These are phyloP conservation scores for Grosmannia penicillata DNA, from an alignment of 2,329 filamentous ascomycete genomes.

Conservation along the genomic window DNA sequence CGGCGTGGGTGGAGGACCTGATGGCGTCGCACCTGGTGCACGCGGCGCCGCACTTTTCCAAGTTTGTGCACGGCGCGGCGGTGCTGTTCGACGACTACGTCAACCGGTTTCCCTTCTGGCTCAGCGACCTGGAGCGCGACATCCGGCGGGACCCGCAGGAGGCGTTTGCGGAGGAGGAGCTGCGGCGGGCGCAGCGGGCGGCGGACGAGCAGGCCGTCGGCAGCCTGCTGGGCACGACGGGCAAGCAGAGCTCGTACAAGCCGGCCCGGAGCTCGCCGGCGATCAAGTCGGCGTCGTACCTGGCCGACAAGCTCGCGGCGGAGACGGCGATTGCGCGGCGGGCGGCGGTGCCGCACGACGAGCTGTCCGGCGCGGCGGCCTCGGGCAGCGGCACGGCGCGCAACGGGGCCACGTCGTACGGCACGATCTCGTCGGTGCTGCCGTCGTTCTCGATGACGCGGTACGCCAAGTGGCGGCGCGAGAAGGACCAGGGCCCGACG, in stretches of 20 bases:
- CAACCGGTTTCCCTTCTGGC: slow-evolving; percentile 93
- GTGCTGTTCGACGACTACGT: slow-evolving; percentile 90
- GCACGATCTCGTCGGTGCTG: slow-evolving; percentile 56
- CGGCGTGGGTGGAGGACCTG: slow-evolving; percentile 79
- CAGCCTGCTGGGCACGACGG: slow-evolving; percentile 56
- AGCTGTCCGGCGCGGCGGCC: slow-evolving; percentile 3
- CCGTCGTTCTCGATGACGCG: slow-evolving; percentile 72
- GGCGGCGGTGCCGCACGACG: not conserved
- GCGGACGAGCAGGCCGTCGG: slow-evolving; percentile 85
- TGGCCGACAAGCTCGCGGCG: slow-evolving; percentile 35
- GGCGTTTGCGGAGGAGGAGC: slow-evolving; percentile 84
- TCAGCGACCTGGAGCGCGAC: slow-evolving; percentile 79
- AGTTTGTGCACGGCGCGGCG: slow-evolving; percentile 89
- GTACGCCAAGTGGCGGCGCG: slow-evolving; percentile 46
- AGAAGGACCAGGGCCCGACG: slow-evolving; percentile 19
- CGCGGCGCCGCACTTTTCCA: slow-evolving; percentile 79
- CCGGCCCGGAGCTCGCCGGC: slow-evolving; percentile 51
- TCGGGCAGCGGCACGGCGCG: not conserved
- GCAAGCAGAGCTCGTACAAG: slow-evolving; percentile 37
- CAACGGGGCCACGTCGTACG: slow-evolving; percentile 22
- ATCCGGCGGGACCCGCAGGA: slow-evolving; percentile 85
- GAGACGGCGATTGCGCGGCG: slow-evolving; percentile 7
- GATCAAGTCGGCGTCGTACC: slow-evolving; percentile 41
- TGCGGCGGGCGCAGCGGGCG: slow-evolving; percentile 62
- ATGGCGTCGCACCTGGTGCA: slow-evolving; percentile 90